A percentile compares a stretch with the other conserved stretches of the same genome.
phyloP scores from a whole-genome alignment of 2,329 filamentous ascomycete genomes.

The Hypoxylon sp. region DNA sequence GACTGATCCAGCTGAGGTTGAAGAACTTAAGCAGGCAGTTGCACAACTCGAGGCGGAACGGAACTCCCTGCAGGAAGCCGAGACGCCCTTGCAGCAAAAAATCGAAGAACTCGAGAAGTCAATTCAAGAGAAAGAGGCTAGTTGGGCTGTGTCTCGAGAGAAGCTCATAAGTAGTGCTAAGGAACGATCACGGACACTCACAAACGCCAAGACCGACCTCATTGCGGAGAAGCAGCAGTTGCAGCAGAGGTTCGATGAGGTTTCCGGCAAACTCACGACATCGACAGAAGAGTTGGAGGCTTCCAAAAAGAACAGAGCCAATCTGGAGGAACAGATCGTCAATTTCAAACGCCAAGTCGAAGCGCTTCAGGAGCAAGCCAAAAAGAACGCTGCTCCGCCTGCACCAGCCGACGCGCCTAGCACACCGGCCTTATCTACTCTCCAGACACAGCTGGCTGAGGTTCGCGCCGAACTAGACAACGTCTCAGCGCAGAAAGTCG shows the following conservation, averaged over 20 bases:
- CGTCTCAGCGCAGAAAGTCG: slow-evolving; percentile 72
- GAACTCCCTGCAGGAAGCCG: slow-evolving; percentile 60
- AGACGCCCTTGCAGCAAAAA: slow-evolving; percentile 61
- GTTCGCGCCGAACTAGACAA: slow-evolving; percentile 69
- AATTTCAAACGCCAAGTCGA: slow-evolving; percentile 51
- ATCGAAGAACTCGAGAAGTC: slow-evolving; percentile 59
- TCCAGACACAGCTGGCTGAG: slow-evolving; percentile 59
- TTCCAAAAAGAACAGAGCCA: slow-evolving; percentile 50
- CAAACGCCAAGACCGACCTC: slow-evolving; percentile 51
- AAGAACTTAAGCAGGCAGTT: slow-evolving; percentile 84
- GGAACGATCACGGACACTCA: slow-evolving; percentile 63
- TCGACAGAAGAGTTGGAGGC: slow-evolving; percentile 63
- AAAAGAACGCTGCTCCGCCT: slow-evolving; percentile 51
- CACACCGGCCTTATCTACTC: slow-evolving; percentile 55
- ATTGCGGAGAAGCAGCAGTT: slow-evolving; percentile 61
- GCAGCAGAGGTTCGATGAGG: slow-evolving; percentile 58
- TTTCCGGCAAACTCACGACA: slow-evolving; percentile 50
- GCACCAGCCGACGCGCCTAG: slow-evolving; percentile 49
- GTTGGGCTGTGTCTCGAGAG: slow-evolving; percentile 61
- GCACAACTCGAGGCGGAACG: slow-evolving; percentile 70
- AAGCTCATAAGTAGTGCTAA: slow-evolving; percentile 70
- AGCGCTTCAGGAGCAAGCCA: slow-evolving; percentile 38
- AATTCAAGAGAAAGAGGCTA: slow-evolving; percentile 62
- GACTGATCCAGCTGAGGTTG: slow-evolving; percentile 91
- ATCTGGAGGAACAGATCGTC: slow-evolving; percentile 53